Conservation (phyloP, 164 flowering plant species). For the Magnolia sinica region DNA sequence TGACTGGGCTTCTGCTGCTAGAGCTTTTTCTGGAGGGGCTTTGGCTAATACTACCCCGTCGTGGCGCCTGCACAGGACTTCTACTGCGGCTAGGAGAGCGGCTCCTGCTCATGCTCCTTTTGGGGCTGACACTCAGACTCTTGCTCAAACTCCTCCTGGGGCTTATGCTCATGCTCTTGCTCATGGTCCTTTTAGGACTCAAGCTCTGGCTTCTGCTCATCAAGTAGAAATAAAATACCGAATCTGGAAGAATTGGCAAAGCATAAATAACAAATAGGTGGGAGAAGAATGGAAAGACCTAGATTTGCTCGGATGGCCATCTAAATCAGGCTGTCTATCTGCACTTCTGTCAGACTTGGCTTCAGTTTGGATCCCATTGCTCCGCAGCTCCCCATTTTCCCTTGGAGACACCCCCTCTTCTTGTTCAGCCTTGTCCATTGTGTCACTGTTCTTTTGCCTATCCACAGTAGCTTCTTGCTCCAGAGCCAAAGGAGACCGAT, state of each 20-base stretch:
- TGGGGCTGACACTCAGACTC: constrained; percentile 52
- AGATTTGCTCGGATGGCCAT: constrained; percentile 76
- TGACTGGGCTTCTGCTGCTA: constrained; percentile 49
- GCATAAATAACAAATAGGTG: neutral
- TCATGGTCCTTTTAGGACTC: constrained; percentile 65
- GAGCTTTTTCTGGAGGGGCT: constrained; percentile 49
- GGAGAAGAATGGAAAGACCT: constrained; percentile 38
- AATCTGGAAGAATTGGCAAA: neutral
- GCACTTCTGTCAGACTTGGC: constrained; percentile 43
- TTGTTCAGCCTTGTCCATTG: constrained; percentile 30
- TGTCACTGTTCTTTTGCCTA: constrained; percentile 36
- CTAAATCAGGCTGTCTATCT: constrained; percentile 69
- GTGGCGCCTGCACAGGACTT: constrained; percentile 31
- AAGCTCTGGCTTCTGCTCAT: constrained; percentile 79
- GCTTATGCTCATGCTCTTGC: constrained; percentile 84
- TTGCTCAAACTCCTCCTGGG: constrained; percentile 63
- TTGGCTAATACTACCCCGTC: constrained; percentile 38
- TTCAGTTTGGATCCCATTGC: constrained; percentile 55
- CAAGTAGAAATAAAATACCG: constrained; percentile 18
- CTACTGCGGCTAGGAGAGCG: constrained; percentile 32
- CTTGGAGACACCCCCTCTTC: constrained; percentile 38
- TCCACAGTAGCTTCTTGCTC: constrained; percentile 30
- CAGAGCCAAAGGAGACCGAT: constrained; percentile 28
- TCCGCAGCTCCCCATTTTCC: constrained; percentile 69
- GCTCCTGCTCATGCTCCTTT: constrained; percentile 48